Base-by-base conservation (phyloP, 2,329 filamentous ascomycete species). In the Phialophora macrospora region DNA sequence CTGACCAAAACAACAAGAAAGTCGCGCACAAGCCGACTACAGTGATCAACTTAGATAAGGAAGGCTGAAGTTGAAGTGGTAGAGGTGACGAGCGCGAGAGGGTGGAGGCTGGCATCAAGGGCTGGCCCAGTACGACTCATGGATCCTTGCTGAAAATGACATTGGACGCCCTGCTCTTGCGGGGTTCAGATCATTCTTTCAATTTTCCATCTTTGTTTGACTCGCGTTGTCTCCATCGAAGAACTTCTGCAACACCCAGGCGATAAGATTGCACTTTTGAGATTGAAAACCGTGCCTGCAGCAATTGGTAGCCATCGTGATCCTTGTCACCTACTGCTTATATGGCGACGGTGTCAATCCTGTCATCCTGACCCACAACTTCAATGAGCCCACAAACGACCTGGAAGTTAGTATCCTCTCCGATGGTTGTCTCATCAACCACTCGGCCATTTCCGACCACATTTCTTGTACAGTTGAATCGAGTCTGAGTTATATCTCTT, bases 401-500 rank as follows among this genome's bases (percentile, higher is more conserved):
- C 5, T 55, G 55, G 14, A 75, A 58, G n/a, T 73, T 56, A 14
- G 66, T 60, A 52, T 75, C 72, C 14, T 62, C 66, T 48, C 66
- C 61, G 26, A 65, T 65, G 6, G 63, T 60, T 41, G 64, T 60
- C 14, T 70, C 71, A 14, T 75, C 68, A 24, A 77, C 77, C 30
- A 83, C 64, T 67, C 73, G 49, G 8, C 67, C 69, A 11, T 58
- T 67, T 17, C 79, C 79, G 55, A 85, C 80, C 2, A 84, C 80
- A 72, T 85, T 84, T 72, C 86, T 83, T 2, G 80, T 80, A 69
- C 74, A 74, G 61, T 84, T 76, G 51, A 85, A 83, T 66, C 9
- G 84, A 84, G 30, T 77, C 76, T 75, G 77, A 81, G 62, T 84
- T 82, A 67, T 82, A 81, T 51, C 76, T 75, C 74, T 82, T 83